These are phyloP conservation scores for Xylaria castorea DNA, from an alignment of 495 filamentous ascomycete genomes.

Conservation along the genomic window DNA sequence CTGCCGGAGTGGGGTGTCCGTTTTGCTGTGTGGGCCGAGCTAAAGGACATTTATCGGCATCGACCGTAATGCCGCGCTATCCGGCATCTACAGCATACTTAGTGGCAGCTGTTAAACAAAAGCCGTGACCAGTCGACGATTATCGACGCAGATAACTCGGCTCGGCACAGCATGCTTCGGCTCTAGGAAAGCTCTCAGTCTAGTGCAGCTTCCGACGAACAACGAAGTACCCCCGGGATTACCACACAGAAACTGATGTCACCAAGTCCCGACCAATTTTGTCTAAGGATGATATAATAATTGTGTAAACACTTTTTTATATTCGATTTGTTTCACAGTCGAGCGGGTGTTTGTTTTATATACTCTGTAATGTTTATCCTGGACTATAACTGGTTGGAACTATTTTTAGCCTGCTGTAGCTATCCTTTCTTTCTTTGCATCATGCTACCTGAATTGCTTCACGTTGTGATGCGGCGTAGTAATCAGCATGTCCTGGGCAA, in stretches of 20 bases:
- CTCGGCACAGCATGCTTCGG: neutral
- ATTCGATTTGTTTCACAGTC: too few species aligned
- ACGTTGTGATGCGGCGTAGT: neutral
- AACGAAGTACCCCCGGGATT: neutral
- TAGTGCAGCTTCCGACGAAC: slow-evolving; percentile 9
- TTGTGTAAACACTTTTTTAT: too few species aligned
- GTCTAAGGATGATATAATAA: too few species aligned
- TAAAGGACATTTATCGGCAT: slow-evolving; percentile 2
- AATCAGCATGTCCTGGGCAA: neutral
- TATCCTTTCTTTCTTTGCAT: neutral
- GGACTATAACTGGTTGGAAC: neutral
- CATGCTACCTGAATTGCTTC: neutral
- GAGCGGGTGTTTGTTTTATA: neutral
- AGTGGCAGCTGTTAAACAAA: neutral
- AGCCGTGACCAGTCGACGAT: neutral
- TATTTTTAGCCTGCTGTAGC: neutral
- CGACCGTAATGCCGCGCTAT: slow-evolving; percentile 17
- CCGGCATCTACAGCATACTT: slow-evolving; percentile 5
- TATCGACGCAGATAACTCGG: neutral
- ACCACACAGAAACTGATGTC: neutral
- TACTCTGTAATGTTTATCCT: neutral
- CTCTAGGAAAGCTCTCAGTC: neutral
- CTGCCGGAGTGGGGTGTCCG: slow-evolving; percentile 13
- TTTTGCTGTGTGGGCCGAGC: neutral
- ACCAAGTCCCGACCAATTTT: neutral